A percentile compares a stretch with the other conserved stretches of the same genome.
Evolutionary conservation across 139 green algal genomes (phyloP).

Genomic region (Edaphochlamys debaryana): DNA sequence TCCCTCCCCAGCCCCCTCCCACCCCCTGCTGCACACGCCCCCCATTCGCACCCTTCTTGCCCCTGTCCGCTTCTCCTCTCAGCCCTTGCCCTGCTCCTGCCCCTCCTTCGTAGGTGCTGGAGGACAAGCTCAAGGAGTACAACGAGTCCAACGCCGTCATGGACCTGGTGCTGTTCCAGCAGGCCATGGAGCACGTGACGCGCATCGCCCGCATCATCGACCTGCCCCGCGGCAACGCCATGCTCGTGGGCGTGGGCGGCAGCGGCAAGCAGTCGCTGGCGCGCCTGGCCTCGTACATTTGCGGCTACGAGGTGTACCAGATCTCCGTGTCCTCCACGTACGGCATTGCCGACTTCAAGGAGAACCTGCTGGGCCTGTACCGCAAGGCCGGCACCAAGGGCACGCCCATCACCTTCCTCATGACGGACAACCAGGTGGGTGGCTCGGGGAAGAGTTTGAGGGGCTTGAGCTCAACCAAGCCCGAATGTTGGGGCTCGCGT

Average conservation of each 20-base stretch:
- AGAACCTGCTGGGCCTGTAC: slow-evolving; percentile 87
- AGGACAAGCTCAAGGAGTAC: slow-evolving; percentile 88
- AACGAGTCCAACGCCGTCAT: slow-evolving; percentile 89
- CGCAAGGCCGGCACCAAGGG: slow-evolving; percentile 77
- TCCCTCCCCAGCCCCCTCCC: too few species aligned
- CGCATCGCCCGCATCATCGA: slow-evolving; percentile 87
- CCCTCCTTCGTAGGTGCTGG: too few species aligned
- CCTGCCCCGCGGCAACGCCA: slow-evolving; percentile 84
- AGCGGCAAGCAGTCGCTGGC: slow-evolving; percentile 84
- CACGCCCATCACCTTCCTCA: slow-evolving; percentile 81
- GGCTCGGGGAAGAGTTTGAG: too few species aligned
- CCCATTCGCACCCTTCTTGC: too few species aligned
- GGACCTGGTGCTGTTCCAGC: slow-evolving; percentile 89
- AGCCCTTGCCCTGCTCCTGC: too few species aligned
- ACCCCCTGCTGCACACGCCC: too few species aligned
- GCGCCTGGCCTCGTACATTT: slow-evolving; percentile 82
- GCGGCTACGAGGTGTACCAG: slow-evolving; percentile 86
- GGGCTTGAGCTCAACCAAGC: too few species aligned
- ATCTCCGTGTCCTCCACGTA: slow-evolving; percentile 84
- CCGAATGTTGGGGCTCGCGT: too few species aligned
- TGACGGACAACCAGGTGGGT: slow-evolving; percentile 92
- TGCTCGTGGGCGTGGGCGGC: slow-evolving; percentile 89
- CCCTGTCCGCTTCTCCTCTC: too few species aligned
- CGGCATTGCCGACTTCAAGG: slow-evolving; percentile 86
- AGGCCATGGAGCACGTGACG: slow-evolving; percentile 85